phyloP scores from a whole-genome alignment of 495 filamentous ascomycete species.

The Daldinia childiae region DNA sequence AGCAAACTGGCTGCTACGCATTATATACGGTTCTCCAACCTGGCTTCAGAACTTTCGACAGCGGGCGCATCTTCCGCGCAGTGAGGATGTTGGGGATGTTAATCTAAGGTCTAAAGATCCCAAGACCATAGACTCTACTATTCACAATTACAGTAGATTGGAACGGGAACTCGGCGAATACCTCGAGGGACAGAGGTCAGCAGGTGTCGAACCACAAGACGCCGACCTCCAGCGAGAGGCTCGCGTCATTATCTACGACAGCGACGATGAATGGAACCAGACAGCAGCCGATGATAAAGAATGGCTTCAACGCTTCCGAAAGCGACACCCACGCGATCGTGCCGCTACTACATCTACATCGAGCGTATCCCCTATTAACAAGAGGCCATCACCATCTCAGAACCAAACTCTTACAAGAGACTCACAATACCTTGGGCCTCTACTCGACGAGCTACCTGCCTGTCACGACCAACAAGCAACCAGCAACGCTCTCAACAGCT shows the following conservation, averaged over 20 bases:
- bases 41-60: constrained; percentile 62
- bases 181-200: constrained; percentile 57
- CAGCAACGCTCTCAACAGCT: constrained; percentile 10
- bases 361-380: constrained; percentile 19
- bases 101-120: constrained; percentile 59
- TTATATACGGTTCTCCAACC: constrained; percentile 51
- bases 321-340: constrained; percentile 43
- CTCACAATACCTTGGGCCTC: constrained; percentile 21
- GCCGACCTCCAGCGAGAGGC: constrained; percentile 69
- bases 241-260: constrained; percentile 71
- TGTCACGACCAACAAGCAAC: background rate
- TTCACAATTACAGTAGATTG: constrained; percentile 65
- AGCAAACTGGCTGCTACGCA: constrained; percentile 59
- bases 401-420: constrained; percentile 14
- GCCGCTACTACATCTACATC: constrained; percentile 15
- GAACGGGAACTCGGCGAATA: constrained; percentile 67
- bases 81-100: constrained; percentile 57
- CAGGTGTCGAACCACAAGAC: constrained; percentile 67
- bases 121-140: constrained; percentile 61
- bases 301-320: constrained; percentile 63
- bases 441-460: constrained; percentile 18
- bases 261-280: constrained; percentile 76
- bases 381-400: constrained; percentile 12
- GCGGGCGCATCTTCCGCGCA: constrained; percentile 59
- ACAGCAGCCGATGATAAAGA: constrained; percentile 72